Evolutionary conservation across 306 rosid species (phyloP).

Genomic region (Glycine latifolia): DNA sequence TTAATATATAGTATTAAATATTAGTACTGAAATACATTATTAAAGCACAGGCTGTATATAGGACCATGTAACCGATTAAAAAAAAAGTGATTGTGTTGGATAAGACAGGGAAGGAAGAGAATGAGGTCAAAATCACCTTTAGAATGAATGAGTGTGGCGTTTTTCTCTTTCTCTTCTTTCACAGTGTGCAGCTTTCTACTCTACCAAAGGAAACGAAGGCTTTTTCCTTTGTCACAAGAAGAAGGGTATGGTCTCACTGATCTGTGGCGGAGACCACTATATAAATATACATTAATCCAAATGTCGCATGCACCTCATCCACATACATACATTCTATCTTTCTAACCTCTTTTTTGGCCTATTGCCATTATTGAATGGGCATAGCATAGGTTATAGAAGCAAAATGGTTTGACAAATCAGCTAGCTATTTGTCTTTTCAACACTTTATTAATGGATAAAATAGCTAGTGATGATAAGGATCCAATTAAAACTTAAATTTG

Average conservation of each 20-base stretch:
- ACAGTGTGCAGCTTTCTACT: conserved; percentile 1
- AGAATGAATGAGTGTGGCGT: background rate
- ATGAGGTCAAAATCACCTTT: conserved; percentile 40
- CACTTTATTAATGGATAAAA: no score
- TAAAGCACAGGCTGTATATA: conserved; percentile 39
- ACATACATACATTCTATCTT: background rate
- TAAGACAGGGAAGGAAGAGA: conserved; percentile 3
- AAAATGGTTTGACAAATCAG: no score
- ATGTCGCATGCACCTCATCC: background rate
- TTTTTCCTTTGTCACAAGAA: background rate
- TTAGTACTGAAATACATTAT: conserved; percentile 1
- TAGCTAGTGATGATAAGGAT: no score
- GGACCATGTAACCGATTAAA: background rate
- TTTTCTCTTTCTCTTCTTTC: conserved; percentile 2
- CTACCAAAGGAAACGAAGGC: conserved; percentile 26
- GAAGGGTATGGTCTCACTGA: background rate
- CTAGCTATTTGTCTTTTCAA: no score
- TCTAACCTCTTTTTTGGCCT: background rate
- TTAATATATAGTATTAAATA: background rate
- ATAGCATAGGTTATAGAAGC: no score
- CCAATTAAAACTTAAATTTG: no score
- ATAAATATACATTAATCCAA: background rate
- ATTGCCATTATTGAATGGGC: background rate
- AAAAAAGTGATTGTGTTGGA: background rate
- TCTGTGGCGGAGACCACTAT: background rate